phyloP scores from a whole-genome alignment of 257 asterid genomes.

The Solanum habrochaites region DNA sequence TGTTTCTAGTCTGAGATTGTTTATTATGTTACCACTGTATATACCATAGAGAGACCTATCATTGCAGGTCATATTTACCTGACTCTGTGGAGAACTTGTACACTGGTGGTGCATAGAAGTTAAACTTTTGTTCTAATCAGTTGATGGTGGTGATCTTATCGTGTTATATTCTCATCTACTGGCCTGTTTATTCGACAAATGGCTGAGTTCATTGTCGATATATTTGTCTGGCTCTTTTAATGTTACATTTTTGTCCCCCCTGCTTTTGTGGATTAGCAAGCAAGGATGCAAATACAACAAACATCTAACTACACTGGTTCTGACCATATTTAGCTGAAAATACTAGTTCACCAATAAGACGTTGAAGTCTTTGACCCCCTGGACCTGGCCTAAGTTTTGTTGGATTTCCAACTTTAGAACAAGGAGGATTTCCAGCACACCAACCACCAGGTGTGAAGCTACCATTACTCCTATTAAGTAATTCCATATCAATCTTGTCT shows the following conservation, averaged over 20 bases:
- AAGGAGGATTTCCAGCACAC: conserved; percentile 66
- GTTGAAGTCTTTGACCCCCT: conserved; percentile 54
- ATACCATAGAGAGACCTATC: not conserved
- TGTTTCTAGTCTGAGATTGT: not conserved
- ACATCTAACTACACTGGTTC: conserved; percentile 47
- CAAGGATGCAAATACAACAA: not conserved
- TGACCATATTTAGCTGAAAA: conserved; percentile 16
- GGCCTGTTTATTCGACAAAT: not conserved
- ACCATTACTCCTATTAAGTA: conserved; percentile 41
- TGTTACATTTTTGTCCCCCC: not conserved
- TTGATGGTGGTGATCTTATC: not conserved
- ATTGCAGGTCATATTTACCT: not conserved
- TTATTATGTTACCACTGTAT: not conserved
- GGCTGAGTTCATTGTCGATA: not conserved
- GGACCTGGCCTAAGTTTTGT: conserved; percentile 53
- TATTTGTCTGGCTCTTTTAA: not conserved
- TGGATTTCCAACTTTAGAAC: conserved; percentile 60
- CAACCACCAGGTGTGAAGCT: conserved; percentile 89
- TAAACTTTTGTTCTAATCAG: not conserved
- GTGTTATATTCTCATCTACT: not conserved
- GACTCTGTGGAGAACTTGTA: not conserved
- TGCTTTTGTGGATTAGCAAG: not conserved
- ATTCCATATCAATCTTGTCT: conserved; percentile 53
- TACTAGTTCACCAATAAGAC: conserved; percentile 35
- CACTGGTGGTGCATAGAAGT: not conserved